These are phyloP conservation scores for Eucalyptus leucophloia DNA, from an alignment of 345 rosid genomes.

Conservation along the genomic window DNA sequence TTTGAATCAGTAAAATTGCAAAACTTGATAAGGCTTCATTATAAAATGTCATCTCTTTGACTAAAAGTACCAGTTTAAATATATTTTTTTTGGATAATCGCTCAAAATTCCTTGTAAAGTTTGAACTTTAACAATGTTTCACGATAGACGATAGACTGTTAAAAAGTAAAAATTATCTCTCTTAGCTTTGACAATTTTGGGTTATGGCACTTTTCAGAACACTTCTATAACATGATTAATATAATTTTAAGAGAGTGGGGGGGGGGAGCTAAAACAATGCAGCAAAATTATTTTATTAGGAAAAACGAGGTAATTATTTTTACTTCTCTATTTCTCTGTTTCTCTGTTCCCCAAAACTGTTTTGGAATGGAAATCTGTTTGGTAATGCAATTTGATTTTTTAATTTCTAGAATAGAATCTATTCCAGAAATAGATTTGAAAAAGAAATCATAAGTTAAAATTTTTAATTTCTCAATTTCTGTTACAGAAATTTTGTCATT, in stretches of 20 bases:
- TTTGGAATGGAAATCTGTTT: accelerated
- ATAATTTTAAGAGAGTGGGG: too few species aligned
- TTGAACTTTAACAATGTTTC: not conserved
- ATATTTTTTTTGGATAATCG: not conserved
- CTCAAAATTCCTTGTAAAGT: not conserved
- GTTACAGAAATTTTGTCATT: too few species aligned
- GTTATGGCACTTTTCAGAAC: not conserved
- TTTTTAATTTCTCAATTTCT: too few species aligned
- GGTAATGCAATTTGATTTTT: too few species aligned
- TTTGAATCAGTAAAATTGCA: not conserved
- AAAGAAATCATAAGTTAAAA: too few species aligned
- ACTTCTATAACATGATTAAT: not conserved
- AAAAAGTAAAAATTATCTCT: not conserved
- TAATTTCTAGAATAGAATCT: accelerated
- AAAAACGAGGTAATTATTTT: not conserved
- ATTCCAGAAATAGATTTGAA: too few species aligned
- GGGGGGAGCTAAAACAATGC: not conserved
- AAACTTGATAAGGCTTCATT: not conserved
- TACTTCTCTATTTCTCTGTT: too few species aligned
- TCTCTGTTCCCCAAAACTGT: accelerated
- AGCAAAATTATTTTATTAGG: not conserved
- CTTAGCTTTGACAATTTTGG: not conserved
- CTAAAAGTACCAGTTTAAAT: not conserved
- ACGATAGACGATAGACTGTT: not conserved
- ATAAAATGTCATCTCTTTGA: not conserved